Conservation (phyloP, 2,329 filamentous ascomycete genomes). For the Arthroderma sp. region DNA sequence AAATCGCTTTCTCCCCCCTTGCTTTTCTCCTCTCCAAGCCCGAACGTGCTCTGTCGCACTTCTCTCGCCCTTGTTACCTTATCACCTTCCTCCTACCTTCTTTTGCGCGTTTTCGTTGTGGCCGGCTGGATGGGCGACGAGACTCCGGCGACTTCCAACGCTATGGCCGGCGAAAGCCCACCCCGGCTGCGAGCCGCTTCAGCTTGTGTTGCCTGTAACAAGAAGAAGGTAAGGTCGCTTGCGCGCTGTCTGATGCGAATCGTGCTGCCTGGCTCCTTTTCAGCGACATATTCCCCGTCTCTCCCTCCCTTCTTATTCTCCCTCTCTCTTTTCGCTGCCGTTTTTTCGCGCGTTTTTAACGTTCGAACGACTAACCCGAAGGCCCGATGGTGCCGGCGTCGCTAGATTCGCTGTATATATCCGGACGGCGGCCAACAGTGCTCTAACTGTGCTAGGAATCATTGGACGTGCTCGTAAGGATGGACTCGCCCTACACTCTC, state of each 20-base stretch:
- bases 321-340: background rate
- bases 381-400: background rate
- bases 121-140: constrained; percentile 12
- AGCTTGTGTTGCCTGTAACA: constrained; percentile 24
- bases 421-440: constrained; percentile 17
- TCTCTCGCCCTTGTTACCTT: too few species aligned
- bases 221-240: constrained; percentile 19
- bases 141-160: constrained; percentile 6
- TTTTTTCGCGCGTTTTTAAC: background rate
- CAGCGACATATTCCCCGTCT: background rate
- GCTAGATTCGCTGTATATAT: constrained; percentile 22
- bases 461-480: constrained; percentile 22
- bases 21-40: background rate
- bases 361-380: background rate
- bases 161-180: constrained; percentile 14
- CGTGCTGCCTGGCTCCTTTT: too few species aligned
- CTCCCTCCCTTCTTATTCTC: background rate
- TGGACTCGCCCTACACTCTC: background rate
- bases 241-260: background rate
- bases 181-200: constrained; percentile 21
- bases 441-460: constrained; percentile 19
- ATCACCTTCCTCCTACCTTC: background rate
- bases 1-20: background rate
- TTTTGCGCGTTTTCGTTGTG: background rate
- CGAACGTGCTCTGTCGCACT: background rate